Evolutionary conservation across 768 basidiomycete species (phyloP), one percentile per base, ranked within the genome.

Genomic region (Phaeotremella skinneri): DNA sequence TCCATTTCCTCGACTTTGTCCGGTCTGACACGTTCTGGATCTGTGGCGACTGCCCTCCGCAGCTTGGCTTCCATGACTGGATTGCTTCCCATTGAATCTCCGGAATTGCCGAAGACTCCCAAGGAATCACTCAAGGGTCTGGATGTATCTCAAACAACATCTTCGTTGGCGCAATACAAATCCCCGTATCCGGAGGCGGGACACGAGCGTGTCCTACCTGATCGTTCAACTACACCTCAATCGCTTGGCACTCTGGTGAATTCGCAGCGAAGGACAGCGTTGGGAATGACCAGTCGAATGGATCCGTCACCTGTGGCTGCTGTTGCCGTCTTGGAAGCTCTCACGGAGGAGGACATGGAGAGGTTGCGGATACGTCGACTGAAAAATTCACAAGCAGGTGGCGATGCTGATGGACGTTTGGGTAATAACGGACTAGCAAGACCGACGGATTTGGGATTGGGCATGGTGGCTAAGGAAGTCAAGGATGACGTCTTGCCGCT

Each of bases 291-390:
- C 27, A 21, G 16, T 52, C 47, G 2, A 11, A 29, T 13, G 11
- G 7, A n/a, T 32, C 17, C 17, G n/a, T n/a, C 17, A 43, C 41
- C 49, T 17, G 66, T 64, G 0, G 23, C 37, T 16, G 85, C 90
- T 1, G 86, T 84, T 13, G 83, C 89, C 66, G 89, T 91, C 21
- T 89, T 96, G 80, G 87, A 90, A 62, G 88, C 88, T 0, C 79
- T 98, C 27, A 89, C 91, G 75, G 90, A 91, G 68, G 91, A 94
- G 70, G 94, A 98, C 68, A 90, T 94, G 88, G 90, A 94, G 60
- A 84, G 94, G 3, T 72, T 97, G 34, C 80, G 86, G 21, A 87
- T 89, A 30, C 83, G 90, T 23, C 80, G 88, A 63, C 81, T 80
- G 13, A 61, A 55, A 27, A 68, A 68, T 3, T 66, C 67, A 13